phyloP scores from a whole-genome alignment of 1,284 basidiomycete species.

The Leccinum proliferum region DNA sequence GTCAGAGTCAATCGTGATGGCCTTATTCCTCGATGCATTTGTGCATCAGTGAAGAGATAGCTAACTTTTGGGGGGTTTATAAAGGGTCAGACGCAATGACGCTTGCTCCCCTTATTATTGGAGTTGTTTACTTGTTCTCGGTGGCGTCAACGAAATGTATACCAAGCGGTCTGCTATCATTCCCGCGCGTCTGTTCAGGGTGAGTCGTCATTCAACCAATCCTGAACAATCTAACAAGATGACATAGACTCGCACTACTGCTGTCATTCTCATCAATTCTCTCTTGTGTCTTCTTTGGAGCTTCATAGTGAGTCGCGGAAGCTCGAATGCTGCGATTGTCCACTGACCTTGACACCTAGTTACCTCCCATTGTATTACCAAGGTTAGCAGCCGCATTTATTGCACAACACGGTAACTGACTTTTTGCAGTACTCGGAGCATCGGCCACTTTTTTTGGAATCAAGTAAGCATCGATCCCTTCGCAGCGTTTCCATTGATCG shows the following conservation, averaged over 20 bases:
- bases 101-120: constrained; percentile 71
- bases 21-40: neutral
- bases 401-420: constrained; percentile 22
- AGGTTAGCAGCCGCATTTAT: constrained; percentile 12
- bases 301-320: constrained; percentile 21
- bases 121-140: constrained; percentile 52
- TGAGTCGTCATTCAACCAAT: constrained; percentile 18
- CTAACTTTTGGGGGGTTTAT: neutral
- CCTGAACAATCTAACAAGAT: neutral
- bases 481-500: neutral
- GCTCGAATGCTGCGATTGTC: constrained; percentile 1
- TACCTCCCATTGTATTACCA: constrained; percentile 81
- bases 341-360: constrained; percentile 26
- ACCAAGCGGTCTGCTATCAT: constrained; percentile 79
- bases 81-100: constrained; percentile 45
- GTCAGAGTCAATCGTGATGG: constrained; percentile 34
- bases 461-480: constrained; percentile 35
- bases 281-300: constrained; percentile 61
- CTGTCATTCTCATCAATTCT: constrained; percentile 53
- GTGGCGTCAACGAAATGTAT: constrained; percentile 59
- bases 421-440: constrained; percentile 50
- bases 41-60: neutral
- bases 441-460: constrained; percentile 74
- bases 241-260: constrained; percentile 66
- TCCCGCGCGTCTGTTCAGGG: constrained; percentile 75